phyloP scores from a whole-genome alignment of 2,329 filamentous ascomycete genomes.

The Neocatenulostroma microsporum region DNA sequence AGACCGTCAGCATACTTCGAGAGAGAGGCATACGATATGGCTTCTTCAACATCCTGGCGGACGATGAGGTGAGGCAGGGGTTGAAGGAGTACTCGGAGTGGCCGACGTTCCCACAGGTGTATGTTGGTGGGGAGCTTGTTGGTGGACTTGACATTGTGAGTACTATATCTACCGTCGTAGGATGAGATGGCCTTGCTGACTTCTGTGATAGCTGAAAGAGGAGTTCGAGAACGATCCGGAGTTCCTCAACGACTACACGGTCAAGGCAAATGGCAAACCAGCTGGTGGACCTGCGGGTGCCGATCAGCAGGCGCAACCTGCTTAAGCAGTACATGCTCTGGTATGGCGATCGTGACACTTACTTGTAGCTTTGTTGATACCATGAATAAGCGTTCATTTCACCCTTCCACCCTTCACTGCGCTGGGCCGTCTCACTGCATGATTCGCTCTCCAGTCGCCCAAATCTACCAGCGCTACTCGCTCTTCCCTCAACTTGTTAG shows the following conservation, averaged over 20 bases:
- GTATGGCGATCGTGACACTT: neutral
- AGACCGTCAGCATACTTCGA: constrained; percentile 88
- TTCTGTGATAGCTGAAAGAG: constrained; percentile 69
- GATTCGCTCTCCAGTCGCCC: too few relatives aligned
- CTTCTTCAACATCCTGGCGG: constrained; percentile 96
- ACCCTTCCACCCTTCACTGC: neutral
- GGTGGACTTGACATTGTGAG: constrained; percentile 96
- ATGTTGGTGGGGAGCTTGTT: constrained; percentile 90
- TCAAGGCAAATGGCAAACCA: constrained; percentile 17
- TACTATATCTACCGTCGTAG: constrained; percentile 30
- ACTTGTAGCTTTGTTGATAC: constrained; percentile 1
- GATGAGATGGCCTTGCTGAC: constrained; percentile 2
- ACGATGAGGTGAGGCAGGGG: constrained; percentile 77
- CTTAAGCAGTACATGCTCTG: too few relatives aligned
- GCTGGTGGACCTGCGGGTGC: constrained; percentile 19
- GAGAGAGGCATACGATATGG: constrained; percentile 96
- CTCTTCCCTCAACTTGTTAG: too few relatives aligned
- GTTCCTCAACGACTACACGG: constrained; percentile 53
- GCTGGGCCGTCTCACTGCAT: too few relatives aligned
- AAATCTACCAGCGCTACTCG: too few relatives aligned
- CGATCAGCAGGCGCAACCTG: constrained; percentile 13
- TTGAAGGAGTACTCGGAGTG: constrained; percentile 96
- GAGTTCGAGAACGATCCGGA: constrained; percentile 76
- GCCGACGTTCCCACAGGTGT: constrained; percentile 97
- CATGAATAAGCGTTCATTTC: neutral